Conservation (phyloP, 768 basidiomycete genomes). For the Boletellus ananas region DNA sequence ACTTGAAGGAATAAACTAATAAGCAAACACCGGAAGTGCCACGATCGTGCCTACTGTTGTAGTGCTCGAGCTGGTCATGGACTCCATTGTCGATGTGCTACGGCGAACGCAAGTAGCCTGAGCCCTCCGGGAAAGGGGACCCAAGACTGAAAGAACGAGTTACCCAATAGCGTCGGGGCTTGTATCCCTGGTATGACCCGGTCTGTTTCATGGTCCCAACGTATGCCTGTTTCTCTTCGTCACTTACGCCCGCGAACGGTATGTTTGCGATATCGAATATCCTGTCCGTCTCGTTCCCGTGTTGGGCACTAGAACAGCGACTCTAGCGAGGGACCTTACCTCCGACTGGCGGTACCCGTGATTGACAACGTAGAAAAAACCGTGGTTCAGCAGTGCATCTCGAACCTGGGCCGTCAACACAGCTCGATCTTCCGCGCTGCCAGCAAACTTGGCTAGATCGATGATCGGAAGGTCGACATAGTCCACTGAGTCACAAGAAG, state of each 20-base stretch:
- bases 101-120: neutral
- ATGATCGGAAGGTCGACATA: conserved; percentile 52
- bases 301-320: conserved; percentile 22
- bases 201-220: conserved; percentile 39
- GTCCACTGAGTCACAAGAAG: conserved; percentile 34
- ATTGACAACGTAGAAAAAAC: conserved; percentile 42
- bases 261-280: conserved; percentile 50
- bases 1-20: conserved; percentile 31
- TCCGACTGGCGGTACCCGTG: conserved; percentile 39
- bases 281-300: conserved; percentile 37
- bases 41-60: conserved; percentile 45
- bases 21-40: neutral
- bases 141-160: neutral
- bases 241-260: conserved; percentile 38
- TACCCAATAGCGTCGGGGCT: conserved; percentile 49
- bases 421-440: conserved; percentile 33
- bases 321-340: conserved; percentile 11
- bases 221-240: conserved; percentile 43
- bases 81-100: conserved; percentile 63
- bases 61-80: conserved; percentile 59
- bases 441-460: conserved; percentile 43
- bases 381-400: conserved; percentile 43
- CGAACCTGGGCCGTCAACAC: conserved; percentile 38
- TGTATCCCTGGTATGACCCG: conserved; percentile 52
- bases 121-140: neutral